Evolutionary conservation across 495 filamentous ascomycete species (phyloP).

Genomic region (Margaritispora aquatica): DNA sequence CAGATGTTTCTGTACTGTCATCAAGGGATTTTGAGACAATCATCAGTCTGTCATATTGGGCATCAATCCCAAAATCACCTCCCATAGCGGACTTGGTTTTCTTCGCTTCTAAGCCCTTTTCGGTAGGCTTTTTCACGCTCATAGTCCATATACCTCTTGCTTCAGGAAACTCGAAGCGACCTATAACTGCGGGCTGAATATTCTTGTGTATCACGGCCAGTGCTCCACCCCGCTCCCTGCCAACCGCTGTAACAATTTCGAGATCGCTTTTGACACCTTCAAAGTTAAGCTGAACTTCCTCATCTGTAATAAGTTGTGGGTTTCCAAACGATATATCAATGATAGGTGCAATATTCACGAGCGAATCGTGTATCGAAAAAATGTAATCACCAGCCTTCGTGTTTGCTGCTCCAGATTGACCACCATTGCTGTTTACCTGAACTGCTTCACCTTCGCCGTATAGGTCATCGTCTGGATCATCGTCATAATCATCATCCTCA

Average conservation of each 20-base stretch:
- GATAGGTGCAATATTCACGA: conserved; percentile 73
- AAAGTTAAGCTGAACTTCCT: conserved; percentile 36
- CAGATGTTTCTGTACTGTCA: conserved; percentile 49
- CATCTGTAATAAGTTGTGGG: conserved; percentile 33
- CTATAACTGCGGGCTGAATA: conserved; percentile 59
- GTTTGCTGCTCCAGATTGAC: conserved; percentile 19
- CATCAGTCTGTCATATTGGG: conserved; percentile 61
- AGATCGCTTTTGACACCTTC: conserved; percentile 47
- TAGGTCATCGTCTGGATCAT: conserved; percentile 48
- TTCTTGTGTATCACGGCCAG: conserved; percentile 69
- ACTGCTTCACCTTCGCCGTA: conserved; percentile 62
- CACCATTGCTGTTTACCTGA: conserved; percentile 20
- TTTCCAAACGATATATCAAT: conserved; percentile 61
- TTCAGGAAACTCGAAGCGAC: conserved; percentile 54
- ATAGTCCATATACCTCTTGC: conserved; percentile 60
- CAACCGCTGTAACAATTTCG: conserved; percentile 66
- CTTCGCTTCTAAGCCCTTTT: conserved; percentile 44
- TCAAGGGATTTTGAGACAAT: conserved; percentile 58
- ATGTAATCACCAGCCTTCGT: conserved; percentile 53
- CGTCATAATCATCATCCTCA: conserved; percentile 53
- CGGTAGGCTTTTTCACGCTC: conserved; percentile 49
- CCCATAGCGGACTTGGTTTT: conserved; percentile 41
- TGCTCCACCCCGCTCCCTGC: conserved; percentile 61
- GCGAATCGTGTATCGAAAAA: conserved; percentile 69
- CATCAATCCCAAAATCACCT: conserved; percentile 41